Percentiles rank a stretch among this genome's conserved stretches.
Conservation (phyloP, 441 rosid species). For the Macaranga tanarius region DNA sequence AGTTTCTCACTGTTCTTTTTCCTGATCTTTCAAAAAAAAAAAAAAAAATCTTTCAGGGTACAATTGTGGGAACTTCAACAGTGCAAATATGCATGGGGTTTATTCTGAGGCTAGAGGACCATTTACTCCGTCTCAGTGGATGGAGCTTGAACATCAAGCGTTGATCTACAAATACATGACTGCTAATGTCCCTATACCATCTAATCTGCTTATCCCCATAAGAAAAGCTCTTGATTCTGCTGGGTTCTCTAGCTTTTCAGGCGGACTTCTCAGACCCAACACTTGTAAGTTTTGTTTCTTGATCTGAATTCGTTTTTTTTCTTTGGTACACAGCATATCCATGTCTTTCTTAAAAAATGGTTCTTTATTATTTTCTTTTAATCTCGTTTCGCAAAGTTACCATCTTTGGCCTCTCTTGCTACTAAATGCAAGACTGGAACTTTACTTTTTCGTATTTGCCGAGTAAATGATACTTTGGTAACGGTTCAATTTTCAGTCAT, state of each 20-base stretch:
- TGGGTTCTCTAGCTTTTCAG: constrained; percentile 39
- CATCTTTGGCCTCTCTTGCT: background rate
- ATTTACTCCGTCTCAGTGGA: constrained; percentile 84
- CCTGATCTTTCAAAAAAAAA: background rate
- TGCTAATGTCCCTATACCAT: constrained; percentile 78
- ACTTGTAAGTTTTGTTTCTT: constrained; percentile 47
- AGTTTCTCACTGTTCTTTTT: background rate
- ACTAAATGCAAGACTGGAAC: background rate
- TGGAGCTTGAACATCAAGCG: constrained; percentile 88
- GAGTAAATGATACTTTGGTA: background rate
- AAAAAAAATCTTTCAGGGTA: constrained; percentile 38
- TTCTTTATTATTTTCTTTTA: background rate
- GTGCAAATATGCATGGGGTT: constrained; percentile 49
- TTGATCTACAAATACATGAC: constrained; percentile 83
- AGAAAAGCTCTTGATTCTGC: constrained; percentile 57
- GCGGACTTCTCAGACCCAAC: constrained; percentile 55
- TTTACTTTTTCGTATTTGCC: background rate
- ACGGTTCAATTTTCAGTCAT: background rate
- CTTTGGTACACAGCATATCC: background rate
- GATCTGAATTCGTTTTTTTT: background rate
- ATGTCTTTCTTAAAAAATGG: background rate
- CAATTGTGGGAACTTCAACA: constrained; percentile 49
- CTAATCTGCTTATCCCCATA: constrained; percentile 63
- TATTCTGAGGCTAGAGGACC: constrained; percentile 58
- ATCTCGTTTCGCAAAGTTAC: constrained; percentile 5